phyloP scores from a whole-genome alignment of 306 rosid genomes.

The Castanopsis chinensis region DNA sequence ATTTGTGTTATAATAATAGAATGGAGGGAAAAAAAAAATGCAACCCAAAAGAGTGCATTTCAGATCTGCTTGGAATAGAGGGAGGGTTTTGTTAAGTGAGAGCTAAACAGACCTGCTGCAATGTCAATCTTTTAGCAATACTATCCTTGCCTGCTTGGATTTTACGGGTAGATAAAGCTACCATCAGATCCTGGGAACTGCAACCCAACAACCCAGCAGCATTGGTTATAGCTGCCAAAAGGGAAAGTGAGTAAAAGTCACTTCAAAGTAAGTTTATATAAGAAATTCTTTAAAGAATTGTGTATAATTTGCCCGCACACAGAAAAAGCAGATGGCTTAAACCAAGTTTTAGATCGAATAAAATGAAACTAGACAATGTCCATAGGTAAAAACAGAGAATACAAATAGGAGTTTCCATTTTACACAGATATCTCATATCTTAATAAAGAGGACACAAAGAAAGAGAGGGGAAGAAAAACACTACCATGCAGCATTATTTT shows the following conservation, averaged over 20 bases:
- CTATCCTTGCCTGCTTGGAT: conserved; percentile 62
- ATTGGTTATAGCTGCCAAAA: conserved; percentile 61
- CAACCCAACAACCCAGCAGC: conserved; percentile 85
- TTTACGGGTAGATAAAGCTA: conserved; percentile 54
- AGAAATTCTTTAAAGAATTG: background rate
- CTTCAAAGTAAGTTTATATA: background rate
- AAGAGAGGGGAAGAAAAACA: too few species aligned
- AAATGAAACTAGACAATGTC: background rate
- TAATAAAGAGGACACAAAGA: background rate
- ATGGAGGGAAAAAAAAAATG: background rate
- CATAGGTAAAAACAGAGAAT: background rate
- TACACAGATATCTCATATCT: background rate
- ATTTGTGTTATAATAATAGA: background rate
- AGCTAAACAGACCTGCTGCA: conserved; percentile 65
- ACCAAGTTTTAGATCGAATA: background rate
- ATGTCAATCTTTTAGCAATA: conserved; percentile 54
- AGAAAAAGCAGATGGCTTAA: background rate
- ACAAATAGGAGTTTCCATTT: background rate
- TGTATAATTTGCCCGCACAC: background rate
- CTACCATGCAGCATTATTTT: background rate
- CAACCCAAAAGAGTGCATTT: conserved; percentile 14
- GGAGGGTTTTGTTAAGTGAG: conserved; percentile 4
- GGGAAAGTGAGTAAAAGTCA: conserved; percentile 25
- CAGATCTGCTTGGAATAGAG: conserved; percentile 9
- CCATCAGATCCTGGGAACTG: conserved; percentile 58